phyloP scores from a whole-genome alignment of 352 stramenopile species.

The Globisporangium okanoganense region DNA sequence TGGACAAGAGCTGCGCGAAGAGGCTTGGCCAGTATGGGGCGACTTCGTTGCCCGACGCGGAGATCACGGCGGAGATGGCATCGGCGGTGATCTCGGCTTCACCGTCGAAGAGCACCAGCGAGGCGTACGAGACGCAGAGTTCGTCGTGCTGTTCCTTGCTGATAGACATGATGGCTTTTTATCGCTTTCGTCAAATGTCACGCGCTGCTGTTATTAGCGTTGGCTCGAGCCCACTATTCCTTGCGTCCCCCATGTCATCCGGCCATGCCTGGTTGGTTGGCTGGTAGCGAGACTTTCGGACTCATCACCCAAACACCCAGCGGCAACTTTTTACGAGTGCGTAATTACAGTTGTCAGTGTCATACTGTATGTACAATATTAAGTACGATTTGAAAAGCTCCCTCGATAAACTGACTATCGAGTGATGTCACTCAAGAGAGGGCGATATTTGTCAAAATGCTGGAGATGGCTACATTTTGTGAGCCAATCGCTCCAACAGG shows the following conservation, averaged over 20 bases:
- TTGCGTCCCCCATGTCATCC: not conserved
- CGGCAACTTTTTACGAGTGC: conserved; percentile 6
- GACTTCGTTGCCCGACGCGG: conserved; percentile 80
- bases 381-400: too few species aligned
- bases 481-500: too few species aligned
- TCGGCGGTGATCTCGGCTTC: conserved; percentile 82
- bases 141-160: conserved; percentile 86
- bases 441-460: too few species aligned
- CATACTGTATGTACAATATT: too few species aligned
- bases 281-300: conserved; percentile 14
- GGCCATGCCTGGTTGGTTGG: conserved; percentile 10
- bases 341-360: too few species aligned
- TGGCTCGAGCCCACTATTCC: conserved; percentile 2
- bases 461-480: too few species aligned
- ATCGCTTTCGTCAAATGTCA: conserved; percentile 45
- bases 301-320: not conserved
- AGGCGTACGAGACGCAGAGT: conserved; percentile 80
- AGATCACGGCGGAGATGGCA: conserved; percentile 54
- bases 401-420: too few species aligned
- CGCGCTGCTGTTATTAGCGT: conserved; percentile 15
- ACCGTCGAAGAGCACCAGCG: conserved; percentile 81
- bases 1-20: conserved; percentile 65
- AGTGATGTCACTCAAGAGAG: too few species aligned
- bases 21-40: conserved; percentile 82
- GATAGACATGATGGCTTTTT: conserved; percentile 69